phyloP scores from a whole-genome alignment of 305 asterid genomes.

The Fraxinus albicans region DNA sequence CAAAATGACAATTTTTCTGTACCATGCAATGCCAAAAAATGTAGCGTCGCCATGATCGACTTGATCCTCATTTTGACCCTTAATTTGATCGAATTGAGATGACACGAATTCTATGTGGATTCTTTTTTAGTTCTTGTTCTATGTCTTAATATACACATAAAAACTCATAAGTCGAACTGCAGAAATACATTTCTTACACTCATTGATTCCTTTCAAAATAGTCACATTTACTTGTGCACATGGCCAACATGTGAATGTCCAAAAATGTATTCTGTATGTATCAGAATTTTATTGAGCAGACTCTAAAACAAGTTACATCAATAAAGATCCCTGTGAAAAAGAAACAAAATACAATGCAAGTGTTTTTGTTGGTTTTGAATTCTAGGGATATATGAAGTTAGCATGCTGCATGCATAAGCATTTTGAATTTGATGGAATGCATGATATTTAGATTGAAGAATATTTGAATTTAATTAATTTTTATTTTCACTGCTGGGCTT shows the following conservation, averaged over 20 bases:
- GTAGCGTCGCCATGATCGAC: background rate
- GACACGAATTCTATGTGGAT: background rate
- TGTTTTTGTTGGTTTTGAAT: background rate
- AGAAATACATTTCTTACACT: background rate
- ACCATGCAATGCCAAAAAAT: background rate
- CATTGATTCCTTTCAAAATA: background rate
- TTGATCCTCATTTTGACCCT: background rate
- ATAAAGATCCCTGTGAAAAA: background rate
- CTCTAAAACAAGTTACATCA: background rate
- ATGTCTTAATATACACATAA: background rate
- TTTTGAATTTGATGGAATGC: background rate
- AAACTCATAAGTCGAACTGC: background rate
- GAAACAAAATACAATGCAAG: background rate
- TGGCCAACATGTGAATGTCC: background rate
- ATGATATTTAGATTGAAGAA: background rate
- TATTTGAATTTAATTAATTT: too few relatives aligned
- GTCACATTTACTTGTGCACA: background rate
- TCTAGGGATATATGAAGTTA: background rate
- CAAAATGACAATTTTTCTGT: background rate
- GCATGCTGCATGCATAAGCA: background rate
- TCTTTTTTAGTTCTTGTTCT: background rate
- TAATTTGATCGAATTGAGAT: background rate
- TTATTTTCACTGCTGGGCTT: background rate
- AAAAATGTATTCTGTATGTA: background rate
- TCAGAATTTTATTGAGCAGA: background rate